These are phyloP conservation scores for Cytospora mali DNA, from an alignment of 2,329 filamentous ascomycete species.

Conservation along the genomic window DNA sequence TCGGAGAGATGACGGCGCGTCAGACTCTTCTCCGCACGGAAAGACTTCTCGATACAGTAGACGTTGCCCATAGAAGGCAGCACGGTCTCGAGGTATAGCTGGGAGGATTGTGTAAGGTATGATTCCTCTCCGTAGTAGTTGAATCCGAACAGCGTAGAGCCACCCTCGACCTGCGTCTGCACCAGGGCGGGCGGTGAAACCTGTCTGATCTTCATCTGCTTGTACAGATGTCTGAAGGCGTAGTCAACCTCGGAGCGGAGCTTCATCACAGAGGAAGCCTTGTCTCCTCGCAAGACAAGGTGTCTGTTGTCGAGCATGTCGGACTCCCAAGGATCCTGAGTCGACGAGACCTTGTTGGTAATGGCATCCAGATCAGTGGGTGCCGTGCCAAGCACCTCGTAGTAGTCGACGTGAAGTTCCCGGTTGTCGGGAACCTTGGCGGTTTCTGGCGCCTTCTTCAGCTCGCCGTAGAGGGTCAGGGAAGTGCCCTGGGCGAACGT, in stretches of 20 bases:
- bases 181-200: conserved; percentile 89
- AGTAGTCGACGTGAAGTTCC: conserved; percentile 90
- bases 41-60: conserved; percentile 98
- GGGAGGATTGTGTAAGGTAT: conserved; percentile 94
- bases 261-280: conserved; percentile 82
- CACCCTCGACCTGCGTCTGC: conserved; percentile 93
- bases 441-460: conserved; percentile 77
- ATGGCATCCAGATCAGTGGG: conserved; percentile 89
- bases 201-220: conserved; percentile 76
- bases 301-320: conserved; percentile 69
- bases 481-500: conserved; percentile 87
- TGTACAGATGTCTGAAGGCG: conserved; percentile 79
- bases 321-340: conserved; percentile 61
- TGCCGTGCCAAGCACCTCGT: conserved; percentile 75
- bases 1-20: conserved; percentile 93
- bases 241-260: conserved; percentile 79
- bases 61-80: conserved; percentile 90
- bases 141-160: conserved; percentile 86
- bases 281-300: conserved; percentile 82
- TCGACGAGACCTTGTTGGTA: conserved; percentile 69
- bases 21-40: conserved; percentile 94
- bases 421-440: conserved; percentile 80
- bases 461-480: conserved; percentile 79
- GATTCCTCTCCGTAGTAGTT: conserved; percentile 67
- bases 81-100: conserved; percentile 95